A percentile compares a stretch with the other conserved stretches of the same genome.
These are phyloP conservation scores for Podospora conica DNA, from an alignment of 495 filamentous ascomycete species.

Conservation along the genomic window DNA sequence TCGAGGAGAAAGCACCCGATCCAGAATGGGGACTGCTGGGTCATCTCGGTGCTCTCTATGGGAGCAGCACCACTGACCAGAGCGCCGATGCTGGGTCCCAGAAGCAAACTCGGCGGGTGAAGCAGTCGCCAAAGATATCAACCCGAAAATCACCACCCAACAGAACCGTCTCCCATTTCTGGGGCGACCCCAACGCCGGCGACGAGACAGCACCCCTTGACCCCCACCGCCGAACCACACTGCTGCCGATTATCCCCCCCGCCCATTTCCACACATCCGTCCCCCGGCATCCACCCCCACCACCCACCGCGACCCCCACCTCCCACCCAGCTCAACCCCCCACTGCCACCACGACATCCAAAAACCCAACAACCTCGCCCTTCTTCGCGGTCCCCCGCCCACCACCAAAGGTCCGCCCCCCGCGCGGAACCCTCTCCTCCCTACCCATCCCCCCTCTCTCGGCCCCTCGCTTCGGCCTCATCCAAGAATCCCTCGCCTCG, in stretches of 20 bases:
- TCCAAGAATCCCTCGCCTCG: slow-evolving; percentile 71
- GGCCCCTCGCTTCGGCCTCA: slow-evolving; percentile 60
- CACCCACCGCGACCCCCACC: slow-evolving; percentile 1
- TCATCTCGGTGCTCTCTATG: slow-evolving; percentile 7
- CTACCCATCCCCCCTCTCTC: slow-evolving; percentile 67
- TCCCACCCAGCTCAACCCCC: not conserved
- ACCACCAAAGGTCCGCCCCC: slow-evolving; percentile 6
- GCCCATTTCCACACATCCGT: not conserved
- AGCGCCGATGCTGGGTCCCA: too few species aligned
- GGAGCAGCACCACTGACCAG: not conserved
- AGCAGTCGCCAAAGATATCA: not conserved
- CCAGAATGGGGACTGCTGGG: slow-evolving; percentile 10
- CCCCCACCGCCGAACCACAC: not conserved
- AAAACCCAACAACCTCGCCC: not conserved
- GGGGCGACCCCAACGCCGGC: slow-evolving; percentile 1
- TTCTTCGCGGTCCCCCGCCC: not conserved
- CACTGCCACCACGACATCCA: slow-evolving; percentile 13
- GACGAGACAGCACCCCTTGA: not conserved
- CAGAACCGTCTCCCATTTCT: slow-evolving; percentile 16
- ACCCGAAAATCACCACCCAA: not conserved
- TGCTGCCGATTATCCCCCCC: not conserved
- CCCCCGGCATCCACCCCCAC: slow-evolving; percentile 16
- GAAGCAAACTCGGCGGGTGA: too few species aligned
- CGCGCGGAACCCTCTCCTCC: slow-evolving; percentile 50
- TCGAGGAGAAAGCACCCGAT: slow-evolving; percentile 18